Conservation (phyloP, 306 rosid genomes). For the Abrus pulchellus region DNA sequence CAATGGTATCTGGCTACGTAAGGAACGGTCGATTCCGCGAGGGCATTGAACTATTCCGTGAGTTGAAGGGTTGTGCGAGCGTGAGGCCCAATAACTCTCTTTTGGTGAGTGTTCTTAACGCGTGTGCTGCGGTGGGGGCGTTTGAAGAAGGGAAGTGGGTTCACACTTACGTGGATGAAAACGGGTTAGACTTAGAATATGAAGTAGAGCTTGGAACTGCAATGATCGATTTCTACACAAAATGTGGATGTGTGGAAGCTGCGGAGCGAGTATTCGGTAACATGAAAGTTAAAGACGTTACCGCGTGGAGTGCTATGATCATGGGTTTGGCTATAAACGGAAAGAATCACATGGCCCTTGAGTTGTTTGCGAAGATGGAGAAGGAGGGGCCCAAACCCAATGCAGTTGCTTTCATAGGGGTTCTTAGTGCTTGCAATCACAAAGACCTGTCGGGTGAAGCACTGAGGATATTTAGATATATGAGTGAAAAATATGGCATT, state of each 20-base stretch:
- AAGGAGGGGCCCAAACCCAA: conserved; percentile 66
- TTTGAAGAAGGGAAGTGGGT: conserved; percentile 58
- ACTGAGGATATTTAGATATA: conserved; percentile 45
- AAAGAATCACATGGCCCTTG: conserved; percentile 52
- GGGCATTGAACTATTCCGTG: conserved; percentile 46
- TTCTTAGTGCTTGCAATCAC: conserved; percentile 70
- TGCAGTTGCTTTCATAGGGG: conserved; percentile 62
- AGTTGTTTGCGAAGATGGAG: conserved; percentile 61
- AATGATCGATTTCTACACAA: conserved; percentile 50
- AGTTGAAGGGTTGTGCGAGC: conserved; percentile 20
- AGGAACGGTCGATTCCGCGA: conserved; percentile 51
- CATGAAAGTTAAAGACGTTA: conserved; percentile 48
- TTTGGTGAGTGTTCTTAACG: conserved; percentile 52
- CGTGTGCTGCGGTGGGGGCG: conserved; percentile 52
- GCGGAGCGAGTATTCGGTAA: conserved; percentile 44
- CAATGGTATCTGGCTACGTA: conserved; percentile 59
- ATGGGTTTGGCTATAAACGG: conserved; percentile 58
- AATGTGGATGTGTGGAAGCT: conserved; percentile 44
- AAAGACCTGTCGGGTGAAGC: conserved; percentile 47
- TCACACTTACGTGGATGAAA: conserved; percentile 48
- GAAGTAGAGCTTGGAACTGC: conserved; percentile 54
- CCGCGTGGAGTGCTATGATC: conserved; percentile 62
- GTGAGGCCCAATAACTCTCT: conserved; percentile 44
- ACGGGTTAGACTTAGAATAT: conserved; percentile 43
- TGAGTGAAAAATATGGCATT: conserved; percentile 60